Conservation (phyloP, 257 asterid species). For the Solanum acaule region DNA sequence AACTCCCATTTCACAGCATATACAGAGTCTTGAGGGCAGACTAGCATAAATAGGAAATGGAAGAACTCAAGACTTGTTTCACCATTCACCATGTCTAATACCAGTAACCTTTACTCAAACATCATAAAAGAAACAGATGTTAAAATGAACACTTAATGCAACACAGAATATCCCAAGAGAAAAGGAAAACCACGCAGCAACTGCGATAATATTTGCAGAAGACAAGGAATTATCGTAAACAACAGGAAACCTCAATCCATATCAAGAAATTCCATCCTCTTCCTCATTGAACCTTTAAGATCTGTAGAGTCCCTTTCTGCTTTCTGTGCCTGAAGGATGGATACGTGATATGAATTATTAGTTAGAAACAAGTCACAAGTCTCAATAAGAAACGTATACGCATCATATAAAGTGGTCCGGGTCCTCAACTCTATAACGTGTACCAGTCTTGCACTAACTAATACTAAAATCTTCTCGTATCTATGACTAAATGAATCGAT, state of each 20-base stretch:
- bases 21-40: not conserved
- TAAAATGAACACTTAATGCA: constrained; percentile 2
- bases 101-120: not conserved
- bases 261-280: constrained; percentile 95
- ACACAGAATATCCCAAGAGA: not conserved
- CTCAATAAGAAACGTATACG: not conserved
- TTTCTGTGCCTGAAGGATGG: constrained; percentile 68
- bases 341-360: not conserved
- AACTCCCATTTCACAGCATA: not conserved
- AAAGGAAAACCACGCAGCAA: not conserved
- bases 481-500: not conserved
- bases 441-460: not conserved
- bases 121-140: constrained; percentile 5
- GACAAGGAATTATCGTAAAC: constrained; percentile 4
- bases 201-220: constrained; percentile 33
- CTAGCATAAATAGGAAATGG: not conserved
- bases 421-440: not conserved
- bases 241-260: constrained; percentile 48
- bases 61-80: not conserved
- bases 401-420: not conserved
- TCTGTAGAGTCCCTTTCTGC: constrained; percentile 83
- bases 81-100: not conserved
- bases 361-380: not conserved
- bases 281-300: constrained; percentile 86
- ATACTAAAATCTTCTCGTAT: not conserved